These are phyloP conservation scores for Ophiostoma sp. DNA, from an alignment of 2,329 filamentous ascomycete species.

Conservation along the genomic window DNA sequence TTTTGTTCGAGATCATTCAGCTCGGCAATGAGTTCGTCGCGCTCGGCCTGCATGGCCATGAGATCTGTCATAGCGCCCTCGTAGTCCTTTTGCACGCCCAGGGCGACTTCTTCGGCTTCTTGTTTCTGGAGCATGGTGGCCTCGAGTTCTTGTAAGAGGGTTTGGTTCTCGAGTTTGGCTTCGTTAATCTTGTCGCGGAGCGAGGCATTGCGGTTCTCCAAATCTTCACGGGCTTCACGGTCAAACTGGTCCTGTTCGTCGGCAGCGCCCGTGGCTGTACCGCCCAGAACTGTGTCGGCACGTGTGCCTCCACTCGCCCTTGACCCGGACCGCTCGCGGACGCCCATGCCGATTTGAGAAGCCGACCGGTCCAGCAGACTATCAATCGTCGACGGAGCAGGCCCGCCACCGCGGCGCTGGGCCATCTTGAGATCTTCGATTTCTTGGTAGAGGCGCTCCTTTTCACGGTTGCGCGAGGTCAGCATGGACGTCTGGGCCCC, in stretches of 20 bases:
- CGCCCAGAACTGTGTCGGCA: constrained; percentile 49
- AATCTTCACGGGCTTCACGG: constrained; percentile 80
- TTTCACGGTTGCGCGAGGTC: constrained; percentile 91
- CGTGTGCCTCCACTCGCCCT: constrained; percentile 69
- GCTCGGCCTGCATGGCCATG: constrained; percentile 74
- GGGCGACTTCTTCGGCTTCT: constrained; percentile 57
- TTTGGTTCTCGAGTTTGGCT: constrained; percentile 85
- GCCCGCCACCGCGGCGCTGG: constrained; percentile 65
- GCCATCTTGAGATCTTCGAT: constrained; percentile 95
- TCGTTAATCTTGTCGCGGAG: constrained; percentile 84
- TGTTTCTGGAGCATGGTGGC: constrained; percentile 64
- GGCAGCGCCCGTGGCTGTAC: background rate
- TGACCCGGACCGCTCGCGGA: constrained; percentile 70
- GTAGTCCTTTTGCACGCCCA: constrained; percentile 76
- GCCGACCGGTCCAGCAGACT: constrained; percentile 94
- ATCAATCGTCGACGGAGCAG: constrained; percentile 69
- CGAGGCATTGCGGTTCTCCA: constrained; percentile 80
- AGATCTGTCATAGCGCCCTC: constrained; percentile 72
- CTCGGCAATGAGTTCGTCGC: constrained; percentile 63
- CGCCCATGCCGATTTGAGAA: constrained; percentile 69
- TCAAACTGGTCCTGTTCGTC: constrained; percentile 43
- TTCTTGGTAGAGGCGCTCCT: constrained; percentile 91
- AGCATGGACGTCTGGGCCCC: constrained; percentile 97
- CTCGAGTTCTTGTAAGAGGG: constrained; percentile 80
- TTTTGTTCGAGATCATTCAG: constrained; percentile 50